phyloP scores from a whole-genome alignment of 345 rosid genomes.

The Mangifera indica region DNA sequence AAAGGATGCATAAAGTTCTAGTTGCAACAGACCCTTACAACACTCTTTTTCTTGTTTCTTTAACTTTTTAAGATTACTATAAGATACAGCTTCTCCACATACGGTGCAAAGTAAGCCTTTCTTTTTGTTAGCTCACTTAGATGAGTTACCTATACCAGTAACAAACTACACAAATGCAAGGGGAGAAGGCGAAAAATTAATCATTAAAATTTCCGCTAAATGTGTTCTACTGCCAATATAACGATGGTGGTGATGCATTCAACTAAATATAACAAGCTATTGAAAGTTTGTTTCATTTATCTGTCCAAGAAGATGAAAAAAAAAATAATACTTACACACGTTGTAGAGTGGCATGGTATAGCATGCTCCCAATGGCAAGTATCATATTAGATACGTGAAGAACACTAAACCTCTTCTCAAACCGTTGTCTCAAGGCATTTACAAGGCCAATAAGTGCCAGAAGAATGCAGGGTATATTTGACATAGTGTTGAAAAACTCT shows the following conservation, averaged over 20 bases:
- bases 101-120: not conserved
- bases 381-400: slow-evolving; percentile 89
- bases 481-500: slow-evolving; percentile 82
- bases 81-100: not conserved
- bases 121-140: not conserved
- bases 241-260: not conserved
- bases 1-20: not conserved
- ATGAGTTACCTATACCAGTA: not conserved
- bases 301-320: slow-evolving; percentile 2
- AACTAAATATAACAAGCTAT: not conserved
- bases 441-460: slow-evolving; percentile 81
- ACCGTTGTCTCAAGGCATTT: slow-evolving; percentile 80
- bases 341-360: slow-evolving; percentile 80
- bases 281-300: not conserved
- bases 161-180: not conserved
- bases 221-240: not conserved
- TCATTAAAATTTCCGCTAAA: not conserved
- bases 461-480: slow-evolving; percentile 71
- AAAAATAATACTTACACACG: slow-evolving; percentile 53
- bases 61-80: not conserved
- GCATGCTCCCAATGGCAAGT: slow-evolving; percentile 92
- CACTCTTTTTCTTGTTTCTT: not conserved
- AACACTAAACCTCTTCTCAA: slow-evolving; percentile 92
- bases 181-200: not conserved
- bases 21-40: not conserved